Evolutionary conservation across 169 alveolate genomes (phyloP), one percentile per base, ranked within the genome.

Genomic region (Fabrea salina): DNA sequence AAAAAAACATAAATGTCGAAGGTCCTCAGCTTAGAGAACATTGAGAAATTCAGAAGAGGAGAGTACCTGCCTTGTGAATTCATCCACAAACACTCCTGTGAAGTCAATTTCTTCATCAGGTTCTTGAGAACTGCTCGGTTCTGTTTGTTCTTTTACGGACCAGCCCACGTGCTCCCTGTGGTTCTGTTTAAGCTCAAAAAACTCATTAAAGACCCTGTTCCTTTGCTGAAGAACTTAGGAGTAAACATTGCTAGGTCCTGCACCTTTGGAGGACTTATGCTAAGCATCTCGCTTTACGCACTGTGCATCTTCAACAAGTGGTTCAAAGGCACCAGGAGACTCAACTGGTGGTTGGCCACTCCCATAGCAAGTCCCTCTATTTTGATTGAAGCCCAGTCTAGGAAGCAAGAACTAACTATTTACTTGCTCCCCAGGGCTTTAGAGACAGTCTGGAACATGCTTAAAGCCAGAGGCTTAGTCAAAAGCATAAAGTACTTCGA

Each of bases 121-220:
- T n/a, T 47, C 56, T 25, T 47, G 56, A 47, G 16, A n/a, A 47
- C 19, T n/a, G 16, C 16, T 25, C 16, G 19, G 19, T 25, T 47
- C 19, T 16, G 30, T 25, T 47, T 35, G 54, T 16, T 61, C 13
- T 61, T 61, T 37, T 61, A 61, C 25, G 74, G 37, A 8, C 74
- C 74, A 33, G 74, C 74, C 25, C 74, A 61, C 39, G 49, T 61
- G 22, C 74, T 61, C 39, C 74, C 74, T n/a, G 50, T 61, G 7
- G 8, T 61, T 16, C 32, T 61, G 8, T 61, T 61, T 27, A 61
- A 61, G 50, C 74, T 61, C 0, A 61, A 37, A 35, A 25, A 61
- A 27, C 74, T 61, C 11, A 61, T 16, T 33, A 0, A 27, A 33
- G 50, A 61, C 50, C 74, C 74, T 16, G 39, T 33, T 16, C 74